Evolutionary conservation across 768 basidiomycete species (phyloP).

Genomic region (Amanita exitialis): DNA sequence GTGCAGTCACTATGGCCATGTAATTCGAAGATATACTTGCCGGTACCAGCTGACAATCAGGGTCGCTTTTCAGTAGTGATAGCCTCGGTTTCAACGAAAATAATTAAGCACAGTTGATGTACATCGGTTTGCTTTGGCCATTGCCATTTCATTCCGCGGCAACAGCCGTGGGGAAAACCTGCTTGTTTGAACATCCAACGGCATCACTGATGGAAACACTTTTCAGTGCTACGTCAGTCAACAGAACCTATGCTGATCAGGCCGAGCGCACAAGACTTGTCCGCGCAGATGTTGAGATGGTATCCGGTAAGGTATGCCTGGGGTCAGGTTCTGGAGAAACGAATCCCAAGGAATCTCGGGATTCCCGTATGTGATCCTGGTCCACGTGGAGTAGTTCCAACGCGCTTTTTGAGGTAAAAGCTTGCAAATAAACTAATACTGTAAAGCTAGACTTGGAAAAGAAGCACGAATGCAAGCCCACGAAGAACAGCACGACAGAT

Average conservation of each 20-base stretch:
- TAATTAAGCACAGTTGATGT: background rate
- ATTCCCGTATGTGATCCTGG: constrained; percentile 13
- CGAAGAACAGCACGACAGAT: background rate
- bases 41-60: background rate
- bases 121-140: background rate
- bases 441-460: background rate
- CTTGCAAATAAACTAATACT: background rate
- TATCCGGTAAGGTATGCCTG: background rate
- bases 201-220: background rate
- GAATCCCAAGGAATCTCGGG: constrained; percentile 18
- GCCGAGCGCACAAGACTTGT: background rate
- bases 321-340: background rate
- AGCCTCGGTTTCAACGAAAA: background rate
- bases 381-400: constrained; percentile 8
- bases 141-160: background rate
- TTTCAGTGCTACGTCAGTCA: background rate
- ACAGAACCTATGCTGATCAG: background rate
- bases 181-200: background rate
- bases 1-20: background rate
- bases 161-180: background rate
- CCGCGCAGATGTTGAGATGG: constrained; percentile 2
- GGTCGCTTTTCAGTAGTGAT: background rate
- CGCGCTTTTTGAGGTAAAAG: constrained; percentile 3
- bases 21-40: background rate
- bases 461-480: background rate